phyloP scores from a whole-genome alignment of 768 basidiomycete genomes.

The Hypholoma sublateritium region DNA sequence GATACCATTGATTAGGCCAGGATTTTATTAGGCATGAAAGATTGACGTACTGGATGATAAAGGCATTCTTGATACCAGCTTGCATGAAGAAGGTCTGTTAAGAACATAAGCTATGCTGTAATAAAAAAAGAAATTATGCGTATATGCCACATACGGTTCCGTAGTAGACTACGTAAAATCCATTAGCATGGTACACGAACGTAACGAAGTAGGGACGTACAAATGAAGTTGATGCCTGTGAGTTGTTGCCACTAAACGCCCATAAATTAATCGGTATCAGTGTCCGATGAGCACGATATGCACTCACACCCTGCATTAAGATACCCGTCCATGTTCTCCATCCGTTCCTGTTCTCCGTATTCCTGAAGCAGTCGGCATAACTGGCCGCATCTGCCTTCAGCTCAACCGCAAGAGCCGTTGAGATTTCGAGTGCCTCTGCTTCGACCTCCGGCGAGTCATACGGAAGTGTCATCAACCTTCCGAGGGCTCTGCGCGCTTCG shows the following conservation, averaged over 20 bases:
- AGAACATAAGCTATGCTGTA: not conserved
- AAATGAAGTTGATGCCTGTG: conserved; percentile 69
- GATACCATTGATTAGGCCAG: not conserved
- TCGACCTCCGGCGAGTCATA: conserved; percentile 52
- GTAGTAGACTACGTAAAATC: conserved; percentile 17
- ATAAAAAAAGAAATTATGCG: not conserved
- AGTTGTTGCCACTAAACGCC: conserved; percentile 55
- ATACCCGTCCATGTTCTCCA: conserved; percentile 83
- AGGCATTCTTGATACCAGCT: conserved; percentile 52
- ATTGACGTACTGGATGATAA: conserved; percentile 45
- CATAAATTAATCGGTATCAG: not conserved
- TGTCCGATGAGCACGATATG: too few relatives aligned
- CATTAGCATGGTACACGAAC: not conserved
- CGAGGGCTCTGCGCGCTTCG: conserved; percentile 54
- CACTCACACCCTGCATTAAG: conserved; percentile 30
- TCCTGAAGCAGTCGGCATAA: conserved; percentile 57
- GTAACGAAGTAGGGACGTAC: not conserved
- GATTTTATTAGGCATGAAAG: not conserved
- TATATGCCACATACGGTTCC: conserved; percentile 12
- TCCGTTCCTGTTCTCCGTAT: conserved; percentile 56
- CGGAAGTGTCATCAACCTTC: conserved; percentile 58
- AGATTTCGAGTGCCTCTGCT: conserved; percentile 46
- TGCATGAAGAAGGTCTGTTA: conserved; percentile 51
- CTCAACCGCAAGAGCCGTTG: conserved; percentile 61
- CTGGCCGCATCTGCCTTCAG: conserved; percentile 50